Percentiles rank a stretch among this genome's conserved stretches.
phyloP scores from a whole-genome alignment of 2,329 filamentous ascomycete species.

The Pseudogymnoascus sp. region DNA sequence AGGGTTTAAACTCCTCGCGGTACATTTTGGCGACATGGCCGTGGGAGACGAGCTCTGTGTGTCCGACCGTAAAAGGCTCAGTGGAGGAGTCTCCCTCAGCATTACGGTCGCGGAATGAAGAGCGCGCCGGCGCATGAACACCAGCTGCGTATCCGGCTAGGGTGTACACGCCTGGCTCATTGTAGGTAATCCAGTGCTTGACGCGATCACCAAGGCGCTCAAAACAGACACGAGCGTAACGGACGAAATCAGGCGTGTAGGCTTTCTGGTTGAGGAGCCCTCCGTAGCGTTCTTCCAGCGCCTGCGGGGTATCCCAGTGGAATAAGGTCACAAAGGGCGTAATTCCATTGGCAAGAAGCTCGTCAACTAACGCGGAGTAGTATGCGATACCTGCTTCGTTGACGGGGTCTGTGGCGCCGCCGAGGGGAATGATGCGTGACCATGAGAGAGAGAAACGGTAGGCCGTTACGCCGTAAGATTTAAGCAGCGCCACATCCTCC shows the following conservation, averaged over 20 bases:
- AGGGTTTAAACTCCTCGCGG: constrained; percentile 70
- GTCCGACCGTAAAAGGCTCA: constrained; percentile 76
- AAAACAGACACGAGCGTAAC: constrained; percentile 30
- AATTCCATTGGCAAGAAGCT: not conserved
- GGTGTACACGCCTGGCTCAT: constrained; percentile 80
- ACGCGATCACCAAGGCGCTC: constrained; percentile 30
- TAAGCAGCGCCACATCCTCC: constrained; percentile 51
- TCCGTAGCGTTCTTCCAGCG: constrained; percentile 30
- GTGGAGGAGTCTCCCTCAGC: constrained; percentile 62
- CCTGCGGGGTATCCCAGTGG: constrained; percentile 23
- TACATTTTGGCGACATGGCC: constrained; percentile 74
- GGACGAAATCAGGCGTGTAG: constrained; percentile 29
- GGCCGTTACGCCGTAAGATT: constrained; percentile 47
- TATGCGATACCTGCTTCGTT: constrained; percentile 4
- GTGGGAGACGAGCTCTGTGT: constrained; percentile 73
- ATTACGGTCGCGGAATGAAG: constrained; percentile 64
- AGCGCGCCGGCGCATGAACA: constrained; percentile 70
- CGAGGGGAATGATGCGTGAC: constrained; percentile 54
- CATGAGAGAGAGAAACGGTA: constrained; percentile 59
- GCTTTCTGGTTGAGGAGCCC: constrained; percentile 29
- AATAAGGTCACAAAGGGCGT: not conserved
- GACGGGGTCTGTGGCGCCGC: not conserved
- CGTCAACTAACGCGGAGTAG: not conserved
- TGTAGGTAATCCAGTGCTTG: constrained; percentile 86
- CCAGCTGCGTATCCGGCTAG: constrained; percentile 74